Percentiles rank a stretch among this genome's conserved stretches.
phyloP scores from a whole-genome alignment of 352 stramenopile genomes.

The Pythium periplocum region DNA sequence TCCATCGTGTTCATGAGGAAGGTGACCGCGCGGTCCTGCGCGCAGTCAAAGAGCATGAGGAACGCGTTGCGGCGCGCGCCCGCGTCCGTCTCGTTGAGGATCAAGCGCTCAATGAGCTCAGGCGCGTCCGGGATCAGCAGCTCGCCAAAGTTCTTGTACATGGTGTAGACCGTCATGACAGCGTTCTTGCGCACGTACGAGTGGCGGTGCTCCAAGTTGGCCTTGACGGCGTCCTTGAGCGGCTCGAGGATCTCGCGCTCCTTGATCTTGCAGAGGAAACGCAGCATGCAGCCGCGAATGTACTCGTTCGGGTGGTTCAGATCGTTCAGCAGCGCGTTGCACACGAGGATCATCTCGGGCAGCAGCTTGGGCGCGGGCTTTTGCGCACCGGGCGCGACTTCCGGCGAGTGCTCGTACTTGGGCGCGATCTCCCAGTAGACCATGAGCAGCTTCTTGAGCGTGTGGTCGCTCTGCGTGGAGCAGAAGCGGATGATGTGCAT shows the following conservation, averaged over 20 bases:
- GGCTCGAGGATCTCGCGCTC: constrained; percentile 94
- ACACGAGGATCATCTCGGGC: constrained; percentile 99
- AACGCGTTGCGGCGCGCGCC: constrained; percentile 97
- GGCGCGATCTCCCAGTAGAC: constrained; percentile 99
- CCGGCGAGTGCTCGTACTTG: constrained; percentile 91
- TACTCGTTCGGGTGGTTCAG: constrained; percentile 99
- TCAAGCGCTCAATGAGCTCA: constrained; percentile 96
- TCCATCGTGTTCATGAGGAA: constrained; percentile 98
- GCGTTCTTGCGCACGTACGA: constrained; percentile 99
- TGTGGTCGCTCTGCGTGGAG: constrained; percentile 98
- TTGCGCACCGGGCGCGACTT: constrained; percentile 11
- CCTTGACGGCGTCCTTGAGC: constrained; percentile 91
- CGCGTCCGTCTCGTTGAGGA: constrained; percentile 94
- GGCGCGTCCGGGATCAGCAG: constrained; percentile 96
- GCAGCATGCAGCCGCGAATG: constrained; percentile 98
- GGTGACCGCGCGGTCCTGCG: constrained; percentile 95
- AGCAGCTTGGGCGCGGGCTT: constrained; percentile 90
- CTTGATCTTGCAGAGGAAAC: constrained; percentile 99
- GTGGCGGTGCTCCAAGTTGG: constrained; percentile 97
- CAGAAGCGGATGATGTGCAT: constrained; percentile 99
- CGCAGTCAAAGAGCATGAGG: constrained; percentile 99
- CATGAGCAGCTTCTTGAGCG: constrained; percentile 99
- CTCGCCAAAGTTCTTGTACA: constrained; percentile 95
- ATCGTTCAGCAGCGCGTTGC: constrained; percentile 99
- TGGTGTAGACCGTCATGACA: constrained; percentile 96